phyloP scores from a whole-genome alignment of 768 basidiomycete genomes.

The Xerocomellus chrysenteron region DNA sequence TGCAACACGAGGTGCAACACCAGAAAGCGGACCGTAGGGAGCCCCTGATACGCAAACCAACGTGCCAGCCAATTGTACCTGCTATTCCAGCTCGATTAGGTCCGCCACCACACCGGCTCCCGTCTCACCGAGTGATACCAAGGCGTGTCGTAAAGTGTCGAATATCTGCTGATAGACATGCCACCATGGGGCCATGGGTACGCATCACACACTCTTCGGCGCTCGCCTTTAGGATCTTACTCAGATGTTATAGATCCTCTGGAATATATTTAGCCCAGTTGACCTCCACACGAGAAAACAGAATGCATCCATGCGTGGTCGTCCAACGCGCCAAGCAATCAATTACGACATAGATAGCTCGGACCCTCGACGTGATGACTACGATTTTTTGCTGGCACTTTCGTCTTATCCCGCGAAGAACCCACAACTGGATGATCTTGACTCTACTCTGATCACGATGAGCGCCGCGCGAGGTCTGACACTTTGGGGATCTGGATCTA shows the following conservation, averaged over 20 bases:
- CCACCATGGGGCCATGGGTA: conserved; percentile 54
- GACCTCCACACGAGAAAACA: conserved; percentile 39
- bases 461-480: conserved; percentile 49
- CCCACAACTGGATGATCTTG: conserved; percentile 44
- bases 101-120: conserved; percentile 43
- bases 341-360: conserved; percentile 9
- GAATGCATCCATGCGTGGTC: conserved; percentile 42
- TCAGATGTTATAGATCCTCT: conserved; percentile 40
- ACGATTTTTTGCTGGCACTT: conserved; percentile 49
- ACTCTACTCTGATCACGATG: conserved; percentile 47
- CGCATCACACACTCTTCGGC: conserved; percentile 14
- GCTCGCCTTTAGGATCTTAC: neutral
- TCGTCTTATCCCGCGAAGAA: conserved; percentile 43
- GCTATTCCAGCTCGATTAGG: conserved; percentile 33
- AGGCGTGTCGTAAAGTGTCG: conserved; percentile 41
- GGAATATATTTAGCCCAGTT: conserved; percentile 41
- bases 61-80: conserved; percentile 35
- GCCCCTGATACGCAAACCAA: conserved; percentile 26
- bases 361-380: conserved; percentile 41
- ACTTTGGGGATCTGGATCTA: conserved; percentile 40
- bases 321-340: conserved; percentile 17
- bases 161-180: conserved; percentile 54
- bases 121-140: conserved; percentile 51
- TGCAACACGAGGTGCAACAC: conserved; percentile 48
- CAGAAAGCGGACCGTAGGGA: conserved; percentile 20